Base-by-base conservation (phyloP, 495 filamentous ascomycete species). In the Neohortaea acidophila region DNA sequence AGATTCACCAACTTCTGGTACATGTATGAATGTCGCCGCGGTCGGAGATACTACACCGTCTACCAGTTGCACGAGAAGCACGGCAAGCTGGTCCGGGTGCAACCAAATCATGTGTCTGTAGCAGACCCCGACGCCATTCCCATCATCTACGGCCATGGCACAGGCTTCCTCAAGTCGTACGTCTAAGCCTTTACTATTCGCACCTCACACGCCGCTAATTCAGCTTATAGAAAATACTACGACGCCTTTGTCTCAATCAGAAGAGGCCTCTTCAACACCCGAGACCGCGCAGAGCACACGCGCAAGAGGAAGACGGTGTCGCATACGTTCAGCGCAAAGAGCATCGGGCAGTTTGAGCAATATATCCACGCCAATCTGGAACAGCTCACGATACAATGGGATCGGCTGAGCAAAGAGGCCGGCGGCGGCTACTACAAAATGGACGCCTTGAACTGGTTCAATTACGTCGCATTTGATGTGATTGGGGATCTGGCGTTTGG, bases 401-500 rank as follows among this genome's bases (percentile, higher is more conserved):
- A 79, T 51, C 56, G 58, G 13, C 49, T 52, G 13, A 46, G 53
- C 31, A 42, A 38, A 14, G 33, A 32, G 32, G 68, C 70, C 43
- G 57, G 62, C 37, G 50, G 67, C 55, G 63, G 61, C 15, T 81
- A 67, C 49, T 68, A 64, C 8, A 64, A 72, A 39, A 59, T 92
- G 31, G 84, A 92, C 52, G 79, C 75, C 33, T 67, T 94, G 20
- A 69, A 84, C 53, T 94, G 85, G 85, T 89, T 87, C 69, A 94
- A 94, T 61, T 92, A 80, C 56, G 69, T 92, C 8, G 85, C 85
- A 28, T 94, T 94, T 48, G 85, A 94, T 49, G 82, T 89, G 38
- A 94, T 94, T 47, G 84, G 84, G 4, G 79, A 84, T 51, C 61
- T 82, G 43, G 60, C 60, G 8, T 64, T 64, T 35, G 60, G 60